Base-by-base conservation (phyloP, 805 yeast species). In the Hanseniaspora nectarophila region DNA sequence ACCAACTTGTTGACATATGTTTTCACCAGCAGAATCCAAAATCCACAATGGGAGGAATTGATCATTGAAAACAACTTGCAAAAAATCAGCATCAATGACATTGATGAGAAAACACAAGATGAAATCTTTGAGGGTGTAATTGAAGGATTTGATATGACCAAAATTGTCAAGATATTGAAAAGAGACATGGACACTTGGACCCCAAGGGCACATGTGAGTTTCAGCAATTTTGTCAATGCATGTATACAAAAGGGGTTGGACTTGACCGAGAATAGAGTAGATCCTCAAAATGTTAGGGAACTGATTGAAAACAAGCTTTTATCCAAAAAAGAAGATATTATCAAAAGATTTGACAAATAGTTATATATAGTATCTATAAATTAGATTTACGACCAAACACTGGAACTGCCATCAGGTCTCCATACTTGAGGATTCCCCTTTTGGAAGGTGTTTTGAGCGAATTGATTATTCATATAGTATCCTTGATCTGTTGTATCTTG, bases 171-270 rank as follows among this genome's bases (percentile, higher is more conserved):
- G 1, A 61, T 49, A 12, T 20, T 40, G 16, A 29, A 34, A 15
- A 42, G 34, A 42, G 24, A 16, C 58, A 71, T 70, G 0, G 76
- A 75, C 16, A 75, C 82, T 16, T 85, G 84, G 2, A 66, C 70
- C 18, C 76, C 76, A 47, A 73, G 87, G 26, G 62, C 63, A 21
- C 59, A 67, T 0, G 89, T 88, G 2, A 80, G 80, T 51, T 78
- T 76, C 56, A 66, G 68, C 39, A 76, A 75, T 33, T 77, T 88
- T 12, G 59, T 90, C n/a, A 85, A 87, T 59, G 85, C 71, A 60
- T 69, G 92, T 53, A 74, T 92, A 3, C 97, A 97, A 0, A 77
- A 77, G 61, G 94, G 87, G 18, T 86, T 92, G 95, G 78, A 79
- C 59, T 69, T 73, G 52, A 76, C 86, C 1, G 83, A 80, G 57